These are phyloP conservation scores for Scleromitrula shiraiana DNA, from an alignment of 2,329 filamentous ascomycete species.

Conservation along the genomic window DNA sequence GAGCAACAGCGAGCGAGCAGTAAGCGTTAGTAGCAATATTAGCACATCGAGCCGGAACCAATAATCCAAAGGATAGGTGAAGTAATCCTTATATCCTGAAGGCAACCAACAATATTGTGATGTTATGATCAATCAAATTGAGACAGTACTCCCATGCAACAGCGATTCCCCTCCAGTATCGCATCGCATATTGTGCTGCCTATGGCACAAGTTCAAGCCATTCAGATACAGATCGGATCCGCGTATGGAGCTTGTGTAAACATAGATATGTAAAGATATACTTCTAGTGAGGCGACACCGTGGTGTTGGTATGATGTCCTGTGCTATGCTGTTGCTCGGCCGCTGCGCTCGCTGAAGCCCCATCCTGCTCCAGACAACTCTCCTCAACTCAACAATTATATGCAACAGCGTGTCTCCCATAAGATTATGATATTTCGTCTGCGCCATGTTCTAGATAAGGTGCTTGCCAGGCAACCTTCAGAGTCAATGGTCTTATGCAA, in stretches of 20 bases:
- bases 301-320: constrained; percentile 27
- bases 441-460: constrained; percentile 29
- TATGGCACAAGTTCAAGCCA: too few species aligned
- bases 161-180: too few species aligned
- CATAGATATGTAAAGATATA: not conserved
- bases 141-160: too few species aligned
- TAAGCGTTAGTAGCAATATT: constrained; percentile 37
- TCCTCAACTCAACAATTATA: constrained; percentile 10
- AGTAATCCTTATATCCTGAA: too few species aligned
- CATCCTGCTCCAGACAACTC: constrained; percentile 5
- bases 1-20: constrained; percentile 48
- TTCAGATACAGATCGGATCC: too few species aligned
- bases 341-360: constrained; percentile 46
- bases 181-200: too few species aligned
- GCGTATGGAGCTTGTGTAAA: not conserved
- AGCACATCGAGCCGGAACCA: constrained; percentile 8
- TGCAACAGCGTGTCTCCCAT: constrained; percentile 5
- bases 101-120: too few species aligned
- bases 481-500: constrained; percentile 37
- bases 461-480: constrained; percentile 48
- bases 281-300: too few species aligned
- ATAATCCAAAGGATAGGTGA: not conserved
- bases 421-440: constrained; percentile 25
- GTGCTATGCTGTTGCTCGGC: constrained; percentile 31
- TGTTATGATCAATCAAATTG: too few species aligned